A percentile compares a stretch with the other conserved stretches of the same genome.
phyloP scores from a whole-genome alignment of 495 filamentous ascomycete genomes.

The Podospora pseudoanserina region DNA sequence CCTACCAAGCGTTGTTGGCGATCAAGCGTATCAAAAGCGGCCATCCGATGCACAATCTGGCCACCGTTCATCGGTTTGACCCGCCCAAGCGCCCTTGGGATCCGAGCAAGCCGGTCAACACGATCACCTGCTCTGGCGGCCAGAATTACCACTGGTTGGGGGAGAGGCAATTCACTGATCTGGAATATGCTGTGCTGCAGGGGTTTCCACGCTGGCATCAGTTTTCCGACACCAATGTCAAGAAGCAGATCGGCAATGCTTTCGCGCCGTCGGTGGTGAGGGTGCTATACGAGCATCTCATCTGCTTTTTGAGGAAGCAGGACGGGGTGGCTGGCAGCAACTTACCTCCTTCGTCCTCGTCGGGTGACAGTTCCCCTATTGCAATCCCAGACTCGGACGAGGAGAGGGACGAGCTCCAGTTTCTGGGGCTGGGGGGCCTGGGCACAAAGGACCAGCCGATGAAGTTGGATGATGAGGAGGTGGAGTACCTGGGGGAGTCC shows the following conservation, averaged over 20 bases:
- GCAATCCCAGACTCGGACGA: background rate
- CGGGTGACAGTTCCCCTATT: background rate
- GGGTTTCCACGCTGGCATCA: slow-evolving; percentile 65
- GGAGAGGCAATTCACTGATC: slow-evolving; percentile 58
- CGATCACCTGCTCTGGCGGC: slow-evolving; percentile 68
- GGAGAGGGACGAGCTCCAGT: background rate
- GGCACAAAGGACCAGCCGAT: background rate
- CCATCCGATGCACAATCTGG: slow-evolving; percentile 37
- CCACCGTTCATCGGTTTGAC: slow-evolving; percentile 17
- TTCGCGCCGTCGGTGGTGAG: slow-evolving; percentile 66
- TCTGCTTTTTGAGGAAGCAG: slow-evolving; percentile 51
- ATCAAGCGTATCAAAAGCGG: slow-evolving; percentile 45
- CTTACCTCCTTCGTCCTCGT: background rate
- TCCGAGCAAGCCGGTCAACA: slow-evolving; percentile 41
- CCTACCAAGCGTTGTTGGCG: slow-evolving; percentile 22
- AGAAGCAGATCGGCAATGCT: slow-evolving; percentile 83
- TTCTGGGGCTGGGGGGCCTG: background rate
- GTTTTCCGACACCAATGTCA: slow-evolving; percentile 52
- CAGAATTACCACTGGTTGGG: slow-evolving; percentile 70
- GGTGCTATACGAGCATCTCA: slow-evolving; percentile 57
- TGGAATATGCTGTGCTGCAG: slow-evolving; percentile 74
- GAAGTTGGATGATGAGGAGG: background rate
- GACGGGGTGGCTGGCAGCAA: slow-evolving; percentile 39
- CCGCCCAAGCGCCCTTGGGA: slow-evolving; percentile 38
- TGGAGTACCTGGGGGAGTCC: background rate